Evolutionary conservation across 345 rosid species (phyloP).

Genomic region (Nasturtium officinale): DNA sequence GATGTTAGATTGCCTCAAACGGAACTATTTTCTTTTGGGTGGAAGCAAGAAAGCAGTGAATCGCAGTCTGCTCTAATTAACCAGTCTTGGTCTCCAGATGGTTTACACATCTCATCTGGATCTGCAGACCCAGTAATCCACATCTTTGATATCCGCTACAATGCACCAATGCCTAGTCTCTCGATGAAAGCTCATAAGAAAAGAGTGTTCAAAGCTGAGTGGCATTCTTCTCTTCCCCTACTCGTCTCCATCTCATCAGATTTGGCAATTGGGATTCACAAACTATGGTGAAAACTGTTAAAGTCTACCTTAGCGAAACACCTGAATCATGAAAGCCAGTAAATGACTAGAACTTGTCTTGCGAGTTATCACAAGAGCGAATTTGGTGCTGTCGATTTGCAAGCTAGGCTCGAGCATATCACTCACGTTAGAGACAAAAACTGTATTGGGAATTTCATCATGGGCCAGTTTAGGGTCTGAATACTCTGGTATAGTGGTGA

Average conservation of each 20-base stretch:
- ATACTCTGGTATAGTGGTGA: neutral
- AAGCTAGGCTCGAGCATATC: slow-evolving; percentile 5
- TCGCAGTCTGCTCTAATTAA: slow-evolving; percentile 41
- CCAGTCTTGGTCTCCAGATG: slow-evolving; percentile 49
- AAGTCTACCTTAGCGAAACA: neutral
- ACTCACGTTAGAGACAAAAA: neutral
- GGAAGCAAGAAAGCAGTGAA: slow-evolving; percentile 48
- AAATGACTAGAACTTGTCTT: neutral
- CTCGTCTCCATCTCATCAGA: slow-evolving; percentile 46
- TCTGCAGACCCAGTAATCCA: slow-evolving; percentile 46
- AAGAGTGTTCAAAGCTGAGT: slow-evolving; percentile 47
- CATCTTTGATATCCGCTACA: slow-evolving; percentile 44
- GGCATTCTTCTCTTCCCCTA: slow-evolving; percentile 40
- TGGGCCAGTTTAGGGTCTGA: slow-evolving; percentile 18
- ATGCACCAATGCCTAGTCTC: slow-evolving; percentile 33
- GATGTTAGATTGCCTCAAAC: slow-evolving; percentile 45
- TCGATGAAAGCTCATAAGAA: slow-evolving; percentile 42
- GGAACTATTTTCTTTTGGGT: slow-evolving; percentile 43
- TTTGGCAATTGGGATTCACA: slow-evolving; percentile 42
- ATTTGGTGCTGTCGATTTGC: neutral
- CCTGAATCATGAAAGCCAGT: slow-evolving; percentile 2
- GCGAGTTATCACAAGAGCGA: neutral
- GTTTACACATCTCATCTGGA: slow-evolving; percentile 43
- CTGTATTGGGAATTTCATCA: neutral
- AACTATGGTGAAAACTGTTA: slow-evolving; percentile 31